Base-by-base conservation (phyloP, 495 filamentous ascomycete genomes). In the Lasiosphaeris hirsuta region DNA sequence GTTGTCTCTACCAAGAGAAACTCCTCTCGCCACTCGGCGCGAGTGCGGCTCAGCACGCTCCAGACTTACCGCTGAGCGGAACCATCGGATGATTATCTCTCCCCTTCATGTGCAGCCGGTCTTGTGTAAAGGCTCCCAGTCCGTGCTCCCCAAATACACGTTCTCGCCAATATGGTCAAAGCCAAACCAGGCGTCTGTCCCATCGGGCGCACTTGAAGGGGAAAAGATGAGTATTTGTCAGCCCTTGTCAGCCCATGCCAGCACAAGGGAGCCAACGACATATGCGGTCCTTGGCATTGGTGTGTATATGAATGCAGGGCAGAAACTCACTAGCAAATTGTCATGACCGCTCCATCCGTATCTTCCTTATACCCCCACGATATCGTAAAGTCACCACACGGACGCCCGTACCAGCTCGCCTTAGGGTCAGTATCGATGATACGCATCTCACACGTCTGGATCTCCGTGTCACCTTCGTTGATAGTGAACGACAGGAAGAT, bases 351-450 rank as follows among this genome's bases (percentile, higher is more conserved):
- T 10, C 59, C 53, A 37, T 65, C 65, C 1, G 36, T 47, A 2
- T 50, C 54, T 1, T 15, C 10, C 3, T 59, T 65, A 36, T 68
- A 65, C 3, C 65, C 62, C 65, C 65, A 68, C 19, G 62, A 64
- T 4, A 65, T 54, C 4, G 17, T 46, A 51, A 53, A 67, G 1
- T 33, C 14, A 15, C 10, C 45, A 17, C 61, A 63, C 15, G 33
- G 17, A 15, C 34, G 18, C 33, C 48, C 34, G 39, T 57, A 63
- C 48, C 51, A 61, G 49, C 58, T 57, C 18, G 4, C 23, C 6
- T 10, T 15, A 2, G 42, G 41, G 43, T 54, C 41, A 8, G 10
- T 23, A 23, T 10, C 23, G 39, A 36, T 30, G 17, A 47, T 4
- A 15, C 38, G 10, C 10, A 56, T 37, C 19, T 19, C 8, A 30